Conservation (phyloP, 2,329 filamentous ascomycete species). For the Cytospora mali region DNA sequence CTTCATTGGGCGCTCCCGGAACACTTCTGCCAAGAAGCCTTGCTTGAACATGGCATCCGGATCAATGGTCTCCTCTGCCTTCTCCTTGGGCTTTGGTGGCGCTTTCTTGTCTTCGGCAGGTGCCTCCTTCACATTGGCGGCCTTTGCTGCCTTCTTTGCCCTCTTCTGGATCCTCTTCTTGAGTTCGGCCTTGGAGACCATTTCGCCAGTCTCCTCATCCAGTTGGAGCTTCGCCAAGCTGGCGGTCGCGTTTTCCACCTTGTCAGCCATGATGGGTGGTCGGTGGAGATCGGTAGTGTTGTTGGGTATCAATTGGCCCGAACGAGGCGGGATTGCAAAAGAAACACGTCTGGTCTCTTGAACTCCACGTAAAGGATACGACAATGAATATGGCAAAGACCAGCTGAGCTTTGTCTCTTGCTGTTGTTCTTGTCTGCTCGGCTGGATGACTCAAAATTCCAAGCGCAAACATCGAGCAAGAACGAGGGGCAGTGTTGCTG, state of each 20-base stretch:
- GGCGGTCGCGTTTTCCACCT: slow-evolving; percentile 35
- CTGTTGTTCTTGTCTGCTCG: neutral
- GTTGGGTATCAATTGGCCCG: slow-evolving; percentile 2
- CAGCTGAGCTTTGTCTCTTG: neutral
- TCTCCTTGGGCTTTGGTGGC: slow-evolving; percentile 46
- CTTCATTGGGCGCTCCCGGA: slow-evolving; percentile 65
- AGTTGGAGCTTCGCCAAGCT: slow-evolving; percentile 43
- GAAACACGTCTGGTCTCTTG: neutral
- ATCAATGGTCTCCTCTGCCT: slow-evolving; percentile 48
- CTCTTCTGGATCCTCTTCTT: slow-evolving; percentile 44
- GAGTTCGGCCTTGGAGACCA: slow-evolving; percentile 45
- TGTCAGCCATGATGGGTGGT: slow-evolving; percentile 37
- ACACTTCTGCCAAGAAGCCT: slow-evolving; percentile 74
- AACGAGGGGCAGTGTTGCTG: slow-evolving; percentile 19
- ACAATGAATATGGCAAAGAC: neutral
- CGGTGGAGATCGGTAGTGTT: neutral
- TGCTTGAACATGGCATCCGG: slow-evolving; percentile 76
- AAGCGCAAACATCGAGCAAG: slow-evolving; percentile 6
- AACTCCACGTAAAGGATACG: neutral
- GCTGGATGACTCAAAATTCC: slow-evolving; percentile 27
- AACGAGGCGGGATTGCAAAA: neutral
- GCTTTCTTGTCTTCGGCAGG: slow-evolving; percentile 34
- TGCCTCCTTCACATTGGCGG: slow-evolving; percentile 28
- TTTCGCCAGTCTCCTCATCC: slow-evolving; percentile 46
- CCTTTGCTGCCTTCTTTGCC: slow-evolving; percentile 34